These are phyloP conservation scores for Meripilus lineatus DNA, from an alignment of 1,284 basidiomycete species.

Conservation along the genomic window DNA sequence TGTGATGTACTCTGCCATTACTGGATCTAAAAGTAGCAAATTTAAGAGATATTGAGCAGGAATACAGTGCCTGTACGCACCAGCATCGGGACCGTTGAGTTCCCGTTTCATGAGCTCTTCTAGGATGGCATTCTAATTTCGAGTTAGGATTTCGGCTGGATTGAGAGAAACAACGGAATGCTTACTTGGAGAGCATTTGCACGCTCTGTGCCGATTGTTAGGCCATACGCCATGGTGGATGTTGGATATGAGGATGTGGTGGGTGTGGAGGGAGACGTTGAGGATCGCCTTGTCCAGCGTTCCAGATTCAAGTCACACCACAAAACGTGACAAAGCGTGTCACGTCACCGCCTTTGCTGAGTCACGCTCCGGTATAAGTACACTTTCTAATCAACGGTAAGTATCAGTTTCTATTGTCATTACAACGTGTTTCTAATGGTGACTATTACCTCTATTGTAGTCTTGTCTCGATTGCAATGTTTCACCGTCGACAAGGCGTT, in stretches of 20 bases:
- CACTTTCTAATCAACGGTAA: too few species aligned
- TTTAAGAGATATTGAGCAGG: background rate
- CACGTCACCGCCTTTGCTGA: background rate
- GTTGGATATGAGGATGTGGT: constrained; percentile 7
- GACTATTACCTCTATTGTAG: too few species aligned
- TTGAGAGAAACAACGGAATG: constrained; percentile 3
- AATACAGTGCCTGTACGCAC: constrained; percentile 35
- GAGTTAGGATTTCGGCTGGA: too few species aligned
- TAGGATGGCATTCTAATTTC: constrained; percentile 72
- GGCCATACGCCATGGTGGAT: constrained; percentile 60
- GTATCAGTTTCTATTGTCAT: too few species aligned
- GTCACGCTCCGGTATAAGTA: too few species aligned
- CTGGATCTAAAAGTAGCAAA: constrained; percentile 54
- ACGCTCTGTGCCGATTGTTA: constrained; percentile 75
- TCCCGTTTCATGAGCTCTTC: constrained; percentile 75
- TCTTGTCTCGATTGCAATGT: too few species aligned
- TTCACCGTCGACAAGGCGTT: too few species aligned
- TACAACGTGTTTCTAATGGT: too few species aligned
- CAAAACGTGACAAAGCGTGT: background rate
- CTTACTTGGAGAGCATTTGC: constrained; percentile 66
- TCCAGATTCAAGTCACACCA: background rate
- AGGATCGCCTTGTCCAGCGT: constrained; percentile 3
- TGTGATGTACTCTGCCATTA: constrained; percentile 88
- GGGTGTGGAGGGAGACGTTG: constrained; percentile 10
- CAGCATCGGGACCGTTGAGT: constrained; percentile 73